Conservation (phyloP, 805 yeast genomes). For the Clavispora phyllophila region DNA sequence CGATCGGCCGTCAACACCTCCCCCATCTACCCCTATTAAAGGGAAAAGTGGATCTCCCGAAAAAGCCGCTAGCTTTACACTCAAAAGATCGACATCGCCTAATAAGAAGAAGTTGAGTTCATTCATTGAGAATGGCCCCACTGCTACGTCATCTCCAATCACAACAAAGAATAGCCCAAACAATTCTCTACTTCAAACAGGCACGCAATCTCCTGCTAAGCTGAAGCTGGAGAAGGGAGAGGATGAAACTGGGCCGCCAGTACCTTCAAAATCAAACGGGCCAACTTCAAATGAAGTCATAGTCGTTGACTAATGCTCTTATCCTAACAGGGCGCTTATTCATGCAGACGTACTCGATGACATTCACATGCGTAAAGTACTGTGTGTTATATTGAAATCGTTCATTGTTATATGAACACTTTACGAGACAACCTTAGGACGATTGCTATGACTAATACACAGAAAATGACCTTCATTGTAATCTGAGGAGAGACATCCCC, state of each 20-base stretch:
- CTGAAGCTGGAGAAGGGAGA: not conserved
- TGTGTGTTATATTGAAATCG: too few species aligned
- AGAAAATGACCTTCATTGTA: too few species aligned
- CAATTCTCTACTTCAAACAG: not conserved
- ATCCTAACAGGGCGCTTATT: not conserved
- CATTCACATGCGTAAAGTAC: too few species aligned
- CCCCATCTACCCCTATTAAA: not conserved
- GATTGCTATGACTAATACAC: too few species aligned
- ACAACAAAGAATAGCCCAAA: not conserved
- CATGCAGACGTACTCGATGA: not conserved
- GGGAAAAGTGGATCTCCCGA: not conserved
- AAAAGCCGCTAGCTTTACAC: conserved; percentile 3
- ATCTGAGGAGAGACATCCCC: too few species aligned
- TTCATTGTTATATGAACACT: too few species aligned
- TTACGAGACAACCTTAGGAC: too few species aligned
- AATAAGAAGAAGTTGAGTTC: conserved; percentile 22
- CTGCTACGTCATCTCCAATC: not conserved
- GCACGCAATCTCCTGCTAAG: not conserved
- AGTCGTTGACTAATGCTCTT: not conserved
- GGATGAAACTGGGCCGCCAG: not conserved
- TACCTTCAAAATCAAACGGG: not conserved
- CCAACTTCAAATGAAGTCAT: not conserved
- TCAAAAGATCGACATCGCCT: conserved; percentile 36
- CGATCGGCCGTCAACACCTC: not conserved
- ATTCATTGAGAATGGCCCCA: conserved; percentile 10